These are phyloP conservation scores for Geranomyces variabilis DNA, from an alignment of 192 early-diverging fungal species.

Conservation along the genomic window DNA sequence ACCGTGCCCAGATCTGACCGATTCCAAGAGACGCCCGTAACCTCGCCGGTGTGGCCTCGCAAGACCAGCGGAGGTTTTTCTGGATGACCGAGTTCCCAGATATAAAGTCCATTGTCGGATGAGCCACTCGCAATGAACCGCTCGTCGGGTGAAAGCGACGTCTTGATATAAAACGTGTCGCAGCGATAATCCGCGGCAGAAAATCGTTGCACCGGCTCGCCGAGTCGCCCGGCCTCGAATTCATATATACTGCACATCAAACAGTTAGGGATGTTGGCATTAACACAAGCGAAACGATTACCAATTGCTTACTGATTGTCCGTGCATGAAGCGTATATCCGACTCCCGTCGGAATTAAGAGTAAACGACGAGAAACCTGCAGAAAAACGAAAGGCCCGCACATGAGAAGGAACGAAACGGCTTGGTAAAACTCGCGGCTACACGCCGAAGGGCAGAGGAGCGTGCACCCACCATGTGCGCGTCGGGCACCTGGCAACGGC, in stretches of 20 bases:
- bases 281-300: not conserved
- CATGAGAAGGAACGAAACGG: no score
- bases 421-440: no score
- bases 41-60: slow-evolving; percentile 67
- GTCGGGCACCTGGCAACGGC: slow-evolving; percentile 23
- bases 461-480: not conserved
- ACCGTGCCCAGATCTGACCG: no score
- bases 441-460: no score
- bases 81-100: slow-evolving; percentile 66
- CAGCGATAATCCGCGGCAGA: slow-evolving; percentile 61
- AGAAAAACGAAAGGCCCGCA: no score
- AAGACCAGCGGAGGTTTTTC: slow-evolving; percentile 57
- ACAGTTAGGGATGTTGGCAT: not conserved
- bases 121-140: slow-evolving; percentile 74
- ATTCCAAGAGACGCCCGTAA: slow-evolving; percentile 77
- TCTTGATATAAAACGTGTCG: slow-evolving; percentile 70
- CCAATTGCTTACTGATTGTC: slow-evolving; percentile 56
- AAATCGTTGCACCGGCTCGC: slow-evolving; percentile 53
- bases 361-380: slow-evolving; percentile 69
- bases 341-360: slow-evolving; percentile 62
- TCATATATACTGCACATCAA: slow-evolving; percentile 62
- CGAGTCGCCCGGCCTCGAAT: slow-evolving; percentile 61
- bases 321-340: slow-evolving; percentile 73
- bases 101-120: slow-evolving; percentile 59
- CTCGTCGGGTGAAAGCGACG: slow-evolving; percentile 74